phyloP scores from a whole-genome alignment of 2,329 filamentous ascomycete species.

The Stromatinia cepivora region DNA sequence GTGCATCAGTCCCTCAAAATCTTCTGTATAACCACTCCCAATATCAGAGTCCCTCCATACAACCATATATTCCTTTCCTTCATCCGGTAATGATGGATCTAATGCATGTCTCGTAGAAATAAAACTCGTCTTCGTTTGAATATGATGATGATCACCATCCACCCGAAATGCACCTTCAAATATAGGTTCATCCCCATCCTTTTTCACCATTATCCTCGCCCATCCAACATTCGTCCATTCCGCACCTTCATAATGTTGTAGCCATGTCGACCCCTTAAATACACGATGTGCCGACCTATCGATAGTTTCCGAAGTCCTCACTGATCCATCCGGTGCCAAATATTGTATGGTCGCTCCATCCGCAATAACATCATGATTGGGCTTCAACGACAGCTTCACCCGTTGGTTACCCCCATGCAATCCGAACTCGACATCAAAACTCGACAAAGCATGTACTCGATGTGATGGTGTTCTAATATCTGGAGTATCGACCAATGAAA shows the following conservation, averaged over 20 bases:
- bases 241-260: slow-evolving; percentile 57
- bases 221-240: slow-evolving; percentile 83
- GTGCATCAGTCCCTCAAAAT: slow-evolving; percentile 54
- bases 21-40: slow-evolving; percentile 40
- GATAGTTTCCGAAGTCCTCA: slow-evolving; percentile 67
- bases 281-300: slow-evolving; percentile 75
- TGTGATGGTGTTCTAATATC: slow-evolving; percentile 77
- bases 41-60: slow-evolving; percentile 92
- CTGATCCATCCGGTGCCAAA: slow-evolving; percentile 68
- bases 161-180: slow-evolving; percentile 91
- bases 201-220: slow-evolving; percentile 76
- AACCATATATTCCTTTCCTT: slow-evolving; percentile 75
- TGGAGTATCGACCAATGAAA: slow-evolving; percentile 72
- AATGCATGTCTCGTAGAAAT: slow-evolving; percentile 66
- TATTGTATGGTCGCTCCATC: slow-evolving; percentile 74
- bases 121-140: slow-evolving; percentile 76
- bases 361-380: slow-evolving; percentile 86
- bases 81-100: slow-evolving; percentile 61
- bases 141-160: slow-evolving; percentile 79
- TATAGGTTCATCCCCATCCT: slow-evolving; percentile 74
- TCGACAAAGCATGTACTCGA: slow-evolving; percentile 74
- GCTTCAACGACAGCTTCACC: slow-evolving; percentile 78
- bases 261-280: slow-evolving; percentile 77
- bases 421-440: slow-evolving; percentile 82
- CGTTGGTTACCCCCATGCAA: slow-evolving; percentile 66